These are phyloP conservation scores for Zymoseptoria pseudotritici DNA, from an alignment of 2,329 filamentous ascomycete species.

Conservation along the genomic window DNA sequence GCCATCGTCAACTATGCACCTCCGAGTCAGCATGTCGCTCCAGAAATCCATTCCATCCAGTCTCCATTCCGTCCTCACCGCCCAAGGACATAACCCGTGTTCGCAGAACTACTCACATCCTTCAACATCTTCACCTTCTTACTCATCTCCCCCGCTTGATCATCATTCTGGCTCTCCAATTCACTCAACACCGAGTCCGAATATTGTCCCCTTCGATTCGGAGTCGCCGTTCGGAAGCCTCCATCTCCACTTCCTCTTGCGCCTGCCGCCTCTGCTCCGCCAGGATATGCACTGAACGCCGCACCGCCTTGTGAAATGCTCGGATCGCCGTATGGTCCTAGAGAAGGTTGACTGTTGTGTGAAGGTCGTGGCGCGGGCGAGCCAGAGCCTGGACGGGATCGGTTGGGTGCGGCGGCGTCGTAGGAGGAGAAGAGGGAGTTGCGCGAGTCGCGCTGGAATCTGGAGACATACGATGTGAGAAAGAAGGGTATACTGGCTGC, in stretches of 20 bases:
- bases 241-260: constrained; percentile 18
- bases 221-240: constrained; percentile 37
- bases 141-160: constrained; percentile 80
- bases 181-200: constrained; percentile 85
- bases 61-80: not conserved
- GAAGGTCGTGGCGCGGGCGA: constrained; percentile 16
- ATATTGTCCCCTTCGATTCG: constrained; percentile 70
- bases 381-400: constrained; percentile 26
- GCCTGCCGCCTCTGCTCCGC: constrained; percentile 11
- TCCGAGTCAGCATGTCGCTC: constrained; percentile 2
- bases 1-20: constrained; percentile 68
- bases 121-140: constrained; percentile 87
- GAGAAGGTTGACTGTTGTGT: constrained; percentile 15
- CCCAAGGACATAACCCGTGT: not conserved
- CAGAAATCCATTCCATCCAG: not conserved
- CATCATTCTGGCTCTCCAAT: constrained; percentile 91
- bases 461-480: not conserved
- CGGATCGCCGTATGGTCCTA: constrained; percentile 10
- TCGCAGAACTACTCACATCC: constrained; percentile 52
- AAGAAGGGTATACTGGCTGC: not conserved
- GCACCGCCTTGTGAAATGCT: constrained; percentile 11
- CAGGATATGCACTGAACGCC: constrained; percentile 27
- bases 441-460: constrained; percentile 32
- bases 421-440: constrained; percentile 35
- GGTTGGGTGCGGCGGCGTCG: constrained; percentile 24